These are phyloP conservation scores for Spergularia azorica DNA, from an alignment of 179 eudicot species.

Conservation along the genomic window DNA sequence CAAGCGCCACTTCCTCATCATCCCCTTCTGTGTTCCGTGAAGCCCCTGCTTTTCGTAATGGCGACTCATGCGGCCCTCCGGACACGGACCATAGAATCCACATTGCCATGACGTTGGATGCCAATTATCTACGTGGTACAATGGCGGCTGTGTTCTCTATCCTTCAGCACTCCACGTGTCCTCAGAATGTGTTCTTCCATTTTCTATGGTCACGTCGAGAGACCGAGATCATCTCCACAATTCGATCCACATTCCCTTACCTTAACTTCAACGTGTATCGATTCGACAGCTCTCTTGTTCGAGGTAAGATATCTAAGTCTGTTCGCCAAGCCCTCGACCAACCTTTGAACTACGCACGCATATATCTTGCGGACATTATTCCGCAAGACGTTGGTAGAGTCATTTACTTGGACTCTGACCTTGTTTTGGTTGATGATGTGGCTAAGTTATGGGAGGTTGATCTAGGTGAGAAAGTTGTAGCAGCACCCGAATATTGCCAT, in stretches of 20 bases:
- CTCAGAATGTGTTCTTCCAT: constrained; percentile 22
- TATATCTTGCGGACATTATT: constrained; percentile 24
- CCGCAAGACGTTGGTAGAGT: constrained; percentile 26
- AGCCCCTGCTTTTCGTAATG: constrained; percentile 25
- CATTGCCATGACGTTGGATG: constrained; percentile 29
- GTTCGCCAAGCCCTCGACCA: constrained; percentile 29
- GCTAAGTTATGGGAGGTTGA: constrained; percentile 23
- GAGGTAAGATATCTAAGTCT: constrained; percentile 24
- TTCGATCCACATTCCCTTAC: constrained; percentile 21
- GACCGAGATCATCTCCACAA: constrained; percentile 13
- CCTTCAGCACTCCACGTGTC: constrained; percentile 28
- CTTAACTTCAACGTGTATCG: constrained; percentile 20
- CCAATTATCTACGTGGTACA: constrained; percentile 26
- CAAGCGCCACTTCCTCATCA: neutral
- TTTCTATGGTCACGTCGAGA: constrained; percentile 21
- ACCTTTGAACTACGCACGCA: constrained; percentile 27
- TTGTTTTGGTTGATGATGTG: constrained; percentile 28
- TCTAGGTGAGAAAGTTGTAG: constrained; percentile 17
- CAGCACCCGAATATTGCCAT: constrained; percentile 32
- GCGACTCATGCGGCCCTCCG: constrained; percentile 18
- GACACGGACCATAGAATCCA: constrained; percentile 12
- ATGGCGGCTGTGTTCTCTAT: constrained; percentile 30
- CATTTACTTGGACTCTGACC: constrained; percentile 27
- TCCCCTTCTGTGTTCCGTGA: constrained; percentile 16
- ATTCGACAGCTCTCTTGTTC: constrained; percentile 12